Conservation (phyloP, 208 protist species). For the Acanthamoeba castellanii region DNA sequence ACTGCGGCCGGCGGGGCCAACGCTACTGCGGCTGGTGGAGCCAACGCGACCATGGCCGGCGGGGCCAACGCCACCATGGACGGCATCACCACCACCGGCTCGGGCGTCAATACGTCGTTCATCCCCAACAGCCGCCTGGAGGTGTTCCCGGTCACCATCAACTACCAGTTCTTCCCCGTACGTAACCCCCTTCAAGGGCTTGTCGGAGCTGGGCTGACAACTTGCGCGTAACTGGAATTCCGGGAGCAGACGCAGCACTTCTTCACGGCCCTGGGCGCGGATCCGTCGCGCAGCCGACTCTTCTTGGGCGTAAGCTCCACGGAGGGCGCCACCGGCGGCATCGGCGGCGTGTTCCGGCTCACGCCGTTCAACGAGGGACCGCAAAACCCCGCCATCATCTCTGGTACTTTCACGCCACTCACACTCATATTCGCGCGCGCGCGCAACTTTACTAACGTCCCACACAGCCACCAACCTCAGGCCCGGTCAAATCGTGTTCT, state of each 20-base stretch:
- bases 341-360: slow-evolving; percentile 42
- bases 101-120: slow-evolving; percentile 48
- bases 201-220: background rate
- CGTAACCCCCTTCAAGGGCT: background rate
- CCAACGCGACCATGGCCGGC: background rate
- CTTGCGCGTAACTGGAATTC: background rate
- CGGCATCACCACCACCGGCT: slow-evolving; percentile 7
- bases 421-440: background rate
- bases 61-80: background rate
- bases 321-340: background rate
- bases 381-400: slow-evolving; percentile 32
- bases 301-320: slow-evolving; percentile 27
- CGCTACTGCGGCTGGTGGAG: background rate
- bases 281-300: background rate
- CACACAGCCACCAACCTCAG: background rate
- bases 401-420: background rate
- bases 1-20: background rate
- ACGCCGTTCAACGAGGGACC: slow-evolving; percentile 18
- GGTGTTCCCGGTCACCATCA: slow-evolving; percentile 42
- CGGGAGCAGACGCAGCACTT: slow-evolving; percentile 43
- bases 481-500: background rate
- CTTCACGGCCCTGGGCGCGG: slow-evolving; percentile 12
- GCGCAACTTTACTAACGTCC: background rate
- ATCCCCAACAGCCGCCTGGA: slow-evolving; percentile 57
- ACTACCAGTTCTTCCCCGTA: slow-evolving; percentile 56